Evolutionary conservation across 2,329 filamentous ascomycete species (phyloP).

Genomic region (Arthrobotrys pseudoclavata): DNA sequence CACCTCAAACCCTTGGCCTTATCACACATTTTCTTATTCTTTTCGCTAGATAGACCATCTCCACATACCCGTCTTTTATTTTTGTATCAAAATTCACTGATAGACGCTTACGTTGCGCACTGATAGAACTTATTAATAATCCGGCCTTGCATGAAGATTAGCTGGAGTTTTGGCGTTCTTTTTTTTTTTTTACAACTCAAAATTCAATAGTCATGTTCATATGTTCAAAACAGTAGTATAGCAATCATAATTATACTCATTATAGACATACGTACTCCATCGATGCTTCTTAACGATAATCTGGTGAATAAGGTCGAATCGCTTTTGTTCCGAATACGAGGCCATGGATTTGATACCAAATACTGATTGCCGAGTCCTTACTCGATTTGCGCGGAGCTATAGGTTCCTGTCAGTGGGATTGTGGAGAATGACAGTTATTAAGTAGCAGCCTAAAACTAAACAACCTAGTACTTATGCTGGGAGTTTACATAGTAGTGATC

Average conservation of each 20-base stretch:
- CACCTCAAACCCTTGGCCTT: not conserved
- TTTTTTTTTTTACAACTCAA: constrained; percentile 2
- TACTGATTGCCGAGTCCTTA: not conserved
- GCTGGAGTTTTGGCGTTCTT: constrained; percentile 45
- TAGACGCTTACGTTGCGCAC: constrained; percentile 21
- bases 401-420: not conserved
- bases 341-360: not conserved
- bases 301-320: not conserved
- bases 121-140: constrained; percentile 35
- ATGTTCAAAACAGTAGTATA: constrained; percentile 2
- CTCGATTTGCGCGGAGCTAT: not conserved
- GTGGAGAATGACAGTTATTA: not conserved
- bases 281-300: not conserved
- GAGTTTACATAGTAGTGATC: not conserved
- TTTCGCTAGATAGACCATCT: constrained; percentile 27
- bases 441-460: not conserved
- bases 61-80: constrained; percentile 35
- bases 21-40: not conserved
- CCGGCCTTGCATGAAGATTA: constrained; percentile 18
- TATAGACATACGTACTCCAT: not conserved
- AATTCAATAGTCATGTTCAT: constrained; percentile 2
- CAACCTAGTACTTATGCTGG: not conserved
- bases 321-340: not conserved
- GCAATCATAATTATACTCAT: constrained; percentile 1
- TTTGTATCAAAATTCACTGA: constrained; percentile 24